phyloP scores from a whole-genome alignment of 768 basidiomycete species.

The Daedaleopsis sinensis region DNA sequence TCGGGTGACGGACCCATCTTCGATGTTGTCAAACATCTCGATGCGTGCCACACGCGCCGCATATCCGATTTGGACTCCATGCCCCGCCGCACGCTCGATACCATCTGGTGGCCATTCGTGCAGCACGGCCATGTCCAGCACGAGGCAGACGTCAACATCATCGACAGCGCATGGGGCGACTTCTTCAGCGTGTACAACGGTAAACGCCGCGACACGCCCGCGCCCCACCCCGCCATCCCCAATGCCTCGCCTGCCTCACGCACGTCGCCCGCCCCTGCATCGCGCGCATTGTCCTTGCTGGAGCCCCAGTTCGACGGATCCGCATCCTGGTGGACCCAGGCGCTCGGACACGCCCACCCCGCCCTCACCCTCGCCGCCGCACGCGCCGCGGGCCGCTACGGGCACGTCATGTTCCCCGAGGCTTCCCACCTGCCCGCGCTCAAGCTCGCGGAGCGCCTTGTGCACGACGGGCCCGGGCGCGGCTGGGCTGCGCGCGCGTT shows the following conservation, averaged over 20 bases:
- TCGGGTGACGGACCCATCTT: conserved; percentile 43
- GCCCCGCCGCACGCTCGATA: conserved; percentile 73
- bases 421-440: conserved; percentile 88
- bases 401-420: conserved; percentile 95
- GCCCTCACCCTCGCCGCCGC: conserved; percentile 85
- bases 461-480: conserved; percentile 75
- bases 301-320: conserved; percentile 84
- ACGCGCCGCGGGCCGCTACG: conserved; percentile 88
- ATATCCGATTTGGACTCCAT: conserved; percentile 77
- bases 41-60: conserved; percentile 62
- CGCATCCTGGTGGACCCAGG: conserved; percentile 99
- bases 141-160: conserved; percentile 79
- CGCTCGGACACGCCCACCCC: conserved; percentile 81
- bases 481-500: conserved; percentile 93
- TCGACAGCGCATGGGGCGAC: conserved; percentile 89
- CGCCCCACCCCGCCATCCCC: no score
- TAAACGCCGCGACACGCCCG: conserved; percentile 14
- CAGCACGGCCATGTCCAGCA: conserved; percentile 78
- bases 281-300: conserved; percentile 39
- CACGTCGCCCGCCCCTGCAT: conserved; percentile 18
- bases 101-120: conserved; percentile 97
- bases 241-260: conserved; percentile 1
- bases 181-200: conserved; percentile 75
- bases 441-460: conserved; percentile 75
- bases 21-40: conserved; percentile 58